Conservation (phyloP, 306 rosid species). For the Cyamopsis tetragonoloba region DNA sequence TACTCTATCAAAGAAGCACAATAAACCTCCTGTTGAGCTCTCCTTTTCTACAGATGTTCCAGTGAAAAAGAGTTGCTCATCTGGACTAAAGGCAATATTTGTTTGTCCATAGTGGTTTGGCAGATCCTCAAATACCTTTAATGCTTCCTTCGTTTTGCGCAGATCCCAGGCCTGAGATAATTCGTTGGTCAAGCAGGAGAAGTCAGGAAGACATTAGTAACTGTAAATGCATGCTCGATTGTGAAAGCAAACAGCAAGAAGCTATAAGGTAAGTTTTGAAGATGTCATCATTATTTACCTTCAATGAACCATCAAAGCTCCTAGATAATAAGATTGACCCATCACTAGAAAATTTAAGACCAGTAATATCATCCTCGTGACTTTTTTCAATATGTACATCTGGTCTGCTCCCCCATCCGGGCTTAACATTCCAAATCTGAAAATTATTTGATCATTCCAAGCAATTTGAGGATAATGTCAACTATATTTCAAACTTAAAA, state of each 20-base stretch:
- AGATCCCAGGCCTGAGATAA: conserved; percentile 84
- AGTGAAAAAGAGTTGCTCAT: conserved; percentile 83
- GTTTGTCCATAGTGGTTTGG: conserved; percentile 93
- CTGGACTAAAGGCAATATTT: conserved; percentile 79
- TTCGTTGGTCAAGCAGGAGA: conserved; percentile 17
- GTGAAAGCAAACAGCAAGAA: conserved; percentile 11
- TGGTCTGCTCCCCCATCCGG: conserved; percentile 99
- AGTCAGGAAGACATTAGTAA: background rate
- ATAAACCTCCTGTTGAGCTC: conserved; percentile 76
- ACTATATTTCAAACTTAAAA: background rate
- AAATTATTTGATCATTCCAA: conserved; percentile 19
- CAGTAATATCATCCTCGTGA: conserved; percentile 75
- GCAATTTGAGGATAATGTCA: conserved; percentile 19
- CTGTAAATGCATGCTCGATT: background rate
- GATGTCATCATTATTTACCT: conserved; percentile 44
- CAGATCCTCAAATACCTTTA: conserved; percentile 76
- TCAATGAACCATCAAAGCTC: conserved; percentile 79
- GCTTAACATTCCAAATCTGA: conserved; percentile 83
- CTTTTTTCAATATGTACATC: conserved; percentile 60
- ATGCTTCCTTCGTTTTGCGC: conserved; percentile 68
- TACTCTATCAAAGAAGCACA: conserved; percentile 72
- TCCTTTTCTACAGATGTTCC: conserved; percentile 91
- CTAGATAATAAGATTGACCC: conserved; percentile 70
- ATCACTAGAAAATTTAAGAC: conserved; percentile 77
- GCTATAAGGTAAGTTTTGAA: background rate